Evolutionary conservation across 371 early-diverging fungal species (phyloP).

Genomic region (Syncephalis plumigaleata): DNA sequence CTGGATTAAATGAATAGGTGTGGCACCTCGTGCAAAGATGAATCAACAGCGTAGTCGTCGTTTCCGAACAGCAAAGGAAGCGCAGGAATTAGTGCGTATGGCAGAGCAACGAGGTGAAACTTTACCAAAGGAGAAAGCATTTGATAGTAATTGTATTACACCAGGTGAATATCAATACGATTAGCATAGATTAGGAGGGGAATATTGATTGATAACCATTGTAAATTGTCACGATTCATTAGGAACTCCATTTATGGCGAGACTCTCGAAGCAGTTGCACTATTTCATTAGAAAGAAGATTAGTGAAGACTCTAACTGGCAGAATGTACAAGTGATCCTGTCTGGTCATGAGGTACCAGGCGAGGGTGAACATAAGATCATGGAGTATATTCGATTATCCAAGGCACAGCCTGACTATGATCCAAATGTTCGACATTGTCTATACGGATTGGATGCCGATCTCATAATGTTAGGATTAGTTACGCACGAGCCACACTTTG

Average conservation of each 20-base stretch:
- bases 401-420: slow-evolving; percentile 64
- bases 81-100: slow-evolving; percentile 36
- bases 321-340: slow-evolving; percentile 71
- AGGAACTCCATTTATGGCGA: slow-evolving; percentile 95
- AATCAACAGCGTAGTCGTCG: slow-evolving; percentile 98
- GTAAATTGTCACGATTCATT: not conserved
- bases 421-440: slow-evolving; percentile 81
- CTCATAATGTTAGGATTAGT: slow-evolving; percentile 94
- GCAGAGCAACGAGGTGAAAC: slow-evolving; percentile 47
- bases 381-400: slow-evolving; percentile 87
- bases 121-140: slow-evolving; percentile 55
- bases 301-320: slow-evolving; percentile 83
- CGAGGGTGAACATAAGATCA: slow-evolving; percentile 99
- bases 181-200: not conserved
- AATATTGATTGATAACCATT: not conserved
- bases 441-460: slow-evolving; percentile 98
- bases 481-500: slow-evolving; percentile 91
- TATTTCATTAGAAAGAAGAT: slow-evolving; percentile 86
- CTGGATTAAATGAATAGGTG: slow-evolving; percentile 65
- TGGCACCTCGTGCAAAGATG: slow-evolving; percentile 99
- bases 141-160: slow-evolving; percentile 98
- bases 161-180: slow-evolving; percentile 73
- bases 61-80: slow-evolving; percentile 86
- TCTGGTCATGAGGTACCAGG: slow-evolving; percentile 93
- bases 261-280: slow-evolving; percentile 63